Base-by-base conservation (phyloP, 2,329 filamentous ascomycete genomes). In the Fusarium nurragi region DNA sequence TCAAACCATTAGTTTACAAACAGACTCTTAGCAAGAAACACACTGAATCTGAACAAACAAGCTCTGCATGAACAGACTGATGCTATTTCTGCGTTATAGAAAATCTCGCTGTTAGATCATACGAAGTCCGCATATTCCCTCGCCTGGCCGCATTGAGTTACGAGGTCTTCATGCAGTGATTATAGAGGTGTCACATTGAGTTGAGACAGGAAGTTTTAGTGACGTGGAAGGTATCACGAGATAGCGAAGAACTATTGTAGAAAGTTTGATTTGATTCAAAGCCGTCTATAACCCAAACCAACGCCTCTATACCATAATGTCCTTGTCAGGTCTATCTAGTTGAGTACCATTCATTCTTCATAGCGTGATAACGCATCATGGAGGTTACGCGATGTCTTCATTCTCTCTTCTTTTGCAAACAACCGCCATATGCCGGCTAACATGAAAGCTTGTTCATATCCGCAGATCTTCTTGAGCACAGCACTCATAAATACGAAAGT, bases 231-330 rank as follows among this genome's bases (percentile, higher is more conserved):
- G 23, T 14, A 18, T 36, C 39, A 54, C 44, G 14, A 16, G n/a
- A 16, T 25, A 25, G 6, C 28, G 36, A 11, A 28, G n/a, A 25
- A 26, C 21, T 19, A 36, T n/a, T 25, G 53, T 55, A 55, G 46
- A 63, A 65, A 66, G 44, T 56, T 59, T 52, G 40, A 62, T 54
- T 26, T 44, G 51, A 69, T 70, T 65, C 54, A 59, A 70, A 64
- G 52, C 57, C 63, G 46, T 70, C 67, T 70, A 70, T 70, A 34
- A 34, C 53, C 65, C 64, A 70, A 67, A 50, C 61, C 47, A 70
- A 70, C 67, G 67, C 67, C 67, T 70, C 67, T 70, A 70, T 70
- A 65, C 54, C 57, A 57, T 57, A 54, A 34, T n/a, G 26, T 14
- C 9, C 32, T 48, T 51, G 56, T 67, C 61, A 58, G 38, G 55